Evolutionary conservation across 2,329 filamentous ascomycete genomes (phyloP).

Genomic region (Ampelomyces quisqualis): DNA sequence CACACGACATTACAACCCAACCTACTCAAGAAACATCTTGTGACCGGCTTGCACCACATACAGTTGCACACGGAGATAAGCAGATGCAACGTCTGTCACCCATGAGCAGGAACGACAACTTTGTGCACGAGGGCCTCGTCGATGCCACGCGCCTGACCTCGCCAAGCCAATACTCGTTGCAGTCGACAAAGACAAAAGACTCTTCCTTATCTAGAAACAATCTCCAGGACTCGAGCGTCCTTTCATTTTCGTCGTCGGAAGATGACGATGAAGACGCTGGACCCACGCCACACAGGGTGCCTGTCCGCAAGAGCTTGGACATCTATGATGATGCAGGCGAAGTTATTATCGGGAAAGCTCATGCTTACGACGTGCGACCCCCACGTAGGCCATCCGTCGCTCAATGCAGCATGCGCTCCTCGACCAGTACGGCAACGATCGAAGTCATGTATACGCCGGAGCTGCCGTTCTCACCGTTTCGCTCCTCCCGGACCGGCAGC

Average conservation of each 20-base stretch:
- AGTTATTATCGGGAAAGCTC: slow-evolving; percentile 41
- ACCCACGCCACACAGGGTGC: slow-evolving; percentile 11
- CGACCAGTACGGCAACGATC: slow-evolving; percentile 42
- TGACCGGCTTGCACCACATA: slow-evolving; percentile 16
- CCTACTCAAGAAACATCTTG: slow-evolving; percentile 23
- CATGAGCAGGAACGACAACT: slow-evolving; percentile 20
- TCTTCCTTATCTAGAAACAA: slow-evolving; percentile 37
- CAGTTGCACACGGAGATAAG: slow-evolving; percentile 6
- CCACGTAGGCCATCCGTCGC: slow-evolving; percentile 30
- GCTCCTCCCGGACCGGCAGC: slow-evolving; percentile 17
- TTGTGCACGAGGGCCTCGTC: slow-evolving; percentile 25
- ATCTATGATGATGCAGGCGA: slow-evolving; percentile 37
- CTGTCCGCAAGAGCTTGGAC: slow-evolving; percentile 40
- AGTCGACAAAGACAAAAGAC: slow-evolving; percentile 37
- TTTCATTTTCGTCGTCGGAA: slow-evolving; percentile 46
- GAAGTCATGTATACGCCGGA: slow-evolving; percentile 44
- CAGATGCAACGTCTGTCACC: slow-evolving; percentile 17
- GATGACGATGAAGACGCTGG: slow-evolving; percentile 34
- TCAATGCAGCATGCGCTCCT: slow-evolving; percentile 38
- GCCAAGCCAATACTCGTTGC: slow-evolving; percentile 31
- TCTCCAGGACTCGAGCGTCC: slow-evolving; percentile 42
- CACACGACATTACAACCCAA: slow-evolving; percentile 8
- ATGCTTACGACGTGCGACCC: slow-evolving; percentile 39
- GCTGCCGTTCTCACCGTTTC: slow-evolving; percentile 21
- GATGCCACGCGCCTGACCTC: slow-evolving; percentile 28